These are phyloP conservation scores for Aureobasidium sp. DNA, from an alignment of 2,329 filamentous ascomycete species.

Conservation along the genomic window DNA sequence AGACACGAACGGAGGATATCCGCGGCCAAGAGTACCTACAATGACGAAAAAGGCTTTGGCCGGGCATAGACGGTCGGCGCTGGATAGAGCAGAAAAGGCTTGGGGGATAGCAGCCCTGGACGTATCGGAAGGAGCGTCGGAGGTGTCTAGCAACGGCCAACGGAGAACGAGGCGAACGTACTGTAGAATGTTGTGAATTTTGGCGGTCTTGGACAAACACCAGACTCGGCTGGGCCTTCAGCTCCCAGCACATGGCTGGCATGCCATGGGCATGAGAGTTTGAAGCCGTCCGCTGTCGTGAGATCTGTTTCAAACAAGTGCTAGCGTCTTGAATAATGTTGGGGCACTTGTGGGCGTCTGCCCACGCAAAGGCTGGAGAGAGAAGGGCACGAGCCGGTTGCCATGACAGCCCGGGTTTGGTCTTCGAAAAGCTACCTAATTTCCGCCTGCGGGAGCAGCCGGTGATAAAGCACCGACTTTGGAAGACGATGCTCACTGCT, in stretches of 20 bases:
- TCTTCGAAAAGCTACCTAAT: conserved; percentile 3
- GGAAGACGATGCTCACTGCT: background rate
- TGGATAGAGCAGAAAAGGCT: background rate
- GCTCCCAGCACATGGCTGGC: conserved; percentile 12
- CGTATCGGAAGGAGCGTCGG: conserved; percentile 10
- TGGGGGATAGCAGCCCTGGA: background rate
- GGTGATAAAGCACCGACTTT: conserved; percentile 1
- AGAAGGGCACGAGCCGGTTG: conserved; percentile 13
- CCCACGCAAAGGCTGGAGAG: conserved; percentile 15
- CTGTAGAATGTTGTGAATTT: conserved; percentile 9
- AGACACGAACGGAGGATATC: conserved; percentile 10
- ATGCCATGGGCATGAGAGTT: conserved; percentile 8
- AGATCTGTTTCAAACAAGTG: conserved; percentile 14
- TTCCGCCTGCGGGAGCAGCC: conserved; percentile 14
- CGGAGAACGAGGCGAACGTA: conserved; percentile 2
- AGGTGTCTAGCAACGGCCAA: conserved; percentile 11
- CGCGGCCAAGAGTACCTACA: conserved; percentile 7
- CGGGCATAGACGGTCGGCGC: background rate
- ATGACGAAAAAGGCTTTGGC: conserved; percentile 6
- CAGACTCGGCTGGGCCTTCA: conserved; percentile 10
- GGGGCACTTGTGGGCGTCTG: background rate
- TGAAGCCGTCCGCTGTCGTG: conserved; percentile 13
- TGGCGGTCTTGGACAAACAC: background rate
- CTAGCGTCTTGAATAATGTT: conserved; percentile 15
- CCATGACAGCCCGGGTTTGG: conserved; percentile 13